A percentile compares a stretch with the other conserved stretches of the same genome.
phyloP scores from a whole-genome alignment of 352 stramenopile species.

The Phytophthora vignae region DNA sequence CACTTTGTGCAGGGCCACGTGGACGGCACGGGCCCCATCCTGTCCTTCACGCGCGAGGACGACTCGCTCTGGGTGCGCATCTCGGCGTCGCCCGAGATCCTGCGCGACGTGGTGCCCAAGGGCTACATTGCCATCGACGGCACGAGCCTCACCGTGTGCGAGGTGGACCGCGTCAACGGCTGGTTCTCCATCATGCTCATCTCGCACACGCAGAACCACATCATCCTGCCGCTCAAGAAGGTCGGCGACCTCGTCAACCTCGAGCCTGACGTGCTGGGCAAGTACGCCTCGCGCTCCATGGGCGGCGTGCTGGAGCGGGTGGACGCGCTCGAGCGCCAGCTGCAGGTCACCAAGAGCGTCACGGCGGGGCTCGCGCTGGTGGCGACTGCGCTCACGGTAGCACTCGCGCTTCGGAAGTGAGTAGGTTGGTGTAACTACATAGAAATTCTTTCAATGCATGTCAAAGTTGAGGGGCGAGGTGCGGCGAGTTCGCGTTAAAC shows the following conservation, averaged over 20 bases:
- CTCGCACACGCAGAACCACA: constrained; percentile 97
- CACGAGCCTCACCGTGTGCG: constrained; percentile 97
- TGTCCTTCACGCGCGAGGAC: constrained; percentile 90
- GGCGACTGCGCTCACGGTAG: constrained; percentile 35
- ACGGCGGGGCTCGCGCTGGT: constrained; percentile 40
- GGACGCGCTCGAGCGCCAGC: constrained; percentile 64
- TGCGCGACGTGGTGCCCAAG: constrained; percentile 93
- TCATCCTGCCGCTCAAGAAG: constrained; percentile 95
- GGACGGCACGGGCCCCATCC: constrained; percentile 94
- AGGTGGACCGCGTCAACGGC: constrained; percentile 80
- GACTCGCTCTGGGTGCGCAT: constrained; percentile 98
- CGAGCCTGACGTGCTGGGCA: constrained; percentile 93
- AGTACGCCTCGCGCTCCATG: constrained; percentile 90
- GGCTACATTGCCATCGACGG: constrained; percentile 99
- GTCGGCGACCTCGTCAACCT: constrained; percentile 92
- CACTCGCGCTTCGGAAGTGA: constrained; percentile 44
- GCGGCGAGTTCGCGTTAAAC: constrained; percentile 28
- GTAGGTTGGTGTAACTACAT: neutral
- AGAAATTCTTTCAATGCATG: constrained; percentile 4
- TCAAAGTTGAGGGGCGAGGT: constrained; percentile 15
- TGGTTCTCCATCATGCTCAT: constrained; percentile 99
- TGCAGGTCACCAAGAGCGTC: constrained; percentile 45
- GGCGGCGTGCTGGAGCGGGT: constrained; percentile 64
- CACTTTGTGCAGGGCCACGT: constrained; percentile 99
- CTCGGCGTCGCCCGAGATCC: constrained; percentile 72